Evolutionary conservation across 192 early-diverging fungal genomes (phyloP).

Genomic region (Entomortierella chlamydospora): DNA sequence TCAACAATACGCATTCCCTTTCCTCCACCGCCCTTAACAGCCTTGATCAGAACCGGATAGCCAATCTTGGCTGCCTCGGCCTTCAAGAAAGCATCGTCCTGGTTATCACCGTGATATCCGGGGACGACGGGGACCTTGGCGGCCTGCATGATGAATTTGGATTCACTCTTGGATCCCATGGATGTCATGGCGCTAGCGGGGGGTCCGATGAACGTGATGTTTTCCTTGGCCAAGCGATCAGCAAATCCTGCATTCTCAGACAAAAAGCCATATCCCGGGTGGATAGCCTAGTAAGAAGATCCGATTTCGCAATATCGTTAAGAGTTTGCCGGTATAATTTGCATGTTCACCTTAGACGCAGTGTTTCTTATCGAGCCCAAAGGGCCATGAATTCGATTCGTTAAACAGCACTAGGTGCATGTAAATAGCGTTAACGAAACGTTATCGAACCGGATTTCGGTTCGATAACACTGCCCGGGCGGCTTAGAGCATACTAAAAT

Average conservation of each 20-base stretch:
- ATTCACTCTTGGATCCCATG: slow-evolving; percentile 95
- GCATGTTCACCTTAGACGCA: too few relatives aligned
- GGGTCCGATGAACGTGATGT: slow-evolving; percentile 92
- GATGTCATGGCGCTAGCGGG: slow-evolving; percentile 86
- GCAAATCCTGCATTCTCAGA: slow-evolving; percentile 96
- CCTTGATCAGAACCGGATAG: slow-evolving; percentile 98
- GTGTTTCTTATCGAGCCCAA: too few relatives aligned
- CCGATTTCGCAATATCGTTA: too few relatives aligned
- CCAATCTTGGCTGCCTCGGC: slow-evolving; percentile 84
- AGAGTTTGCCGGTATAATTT: too few relatives aligned
- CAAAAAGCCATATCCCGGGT: slow-evolving; percentile 97
- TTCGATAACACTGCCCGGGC: too few relatives aligned
- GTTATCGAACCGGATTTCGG: too few relatives aligned
- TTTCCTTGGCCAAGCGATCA: slow-evolving; percentile 69
- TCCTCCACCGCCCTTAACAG: slow-evolving; percentile 96
- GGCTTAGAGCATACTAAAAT: neutral
- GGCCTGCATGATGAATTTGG: slow-evolving; percentile 91
- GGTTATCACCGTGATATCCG: slow-evolving; percentile 93
- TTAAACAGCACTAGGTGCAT: too few relatives aligned
- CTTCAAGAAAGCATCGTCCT: slow-evolving; percentile 79
- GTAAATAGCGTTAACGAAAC: too few relatives aligned
- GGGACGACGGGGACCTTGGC: slow-evolving; percentile 93
- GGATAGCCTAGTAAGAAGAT: slow-evolving; percentile 87
- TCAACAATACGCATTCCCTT: slow-evolving; percentile 98
- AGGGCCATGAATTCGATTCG: too few relatives aligned